A percentile compares a stretch with the other conserved stretches of the same genome.
These are phyloP conservation scores for Aphanocladium album DNA, from an alignment of 2,329 filamentous ascomycete species.

Conservation along the genomic window DNA sequence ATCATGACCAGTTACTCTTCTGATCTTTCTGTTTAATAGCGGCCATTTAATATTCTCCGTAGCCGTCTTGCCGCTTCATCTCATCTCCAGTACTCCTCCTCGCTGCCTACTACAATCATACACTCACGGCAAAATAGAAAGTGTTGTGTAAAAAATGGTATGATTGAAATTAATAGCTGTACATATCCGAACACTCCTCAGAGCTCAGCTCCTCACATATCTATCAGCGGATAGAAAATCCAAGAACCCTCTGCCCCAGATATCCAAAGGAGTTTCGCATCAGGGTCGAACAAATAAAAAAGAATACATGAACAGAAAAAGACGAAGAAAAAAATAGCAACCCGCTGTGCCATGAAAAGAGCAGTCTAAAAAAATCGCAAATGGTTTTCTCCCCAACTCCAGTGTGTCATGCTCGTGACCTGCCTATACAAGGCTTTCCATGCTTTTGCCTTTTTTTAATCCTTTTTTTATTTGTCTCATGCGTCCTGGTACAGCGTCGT, in stretches of 20 bases:
- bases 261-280: not conserved
- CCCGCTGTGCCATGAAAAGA: constrained; percentile 2
- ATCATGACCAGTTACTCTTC: too few species aligned
- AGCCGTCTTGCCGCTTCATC: too few species aligned
- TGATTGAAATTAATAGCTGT: not conserved
- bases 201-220: not conserved
- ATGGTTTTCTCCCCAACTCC: not conserved
- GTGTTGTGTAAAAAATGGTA: too few species aligned
- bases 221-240: not conserved
- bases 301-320: not conserved
- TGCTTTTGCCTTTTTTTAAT: not conserved
- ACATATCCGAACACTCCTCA: not conserved
- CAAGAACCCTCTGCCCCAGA: not conserved
- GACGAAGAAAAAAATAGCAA: not conserved
- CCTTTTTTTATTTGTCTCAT: not conserved
- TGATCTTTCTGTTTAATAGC: too few species aligned
- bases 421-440: not conserved
- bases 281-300: not conserved
- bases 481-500: too few species aligned
- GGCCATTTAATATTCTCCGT: too few species aligned
- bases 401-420: not conserved
- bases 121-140: too few species aligned
- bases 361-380: not conserved
- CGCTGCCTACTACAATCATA: too few species aligned
- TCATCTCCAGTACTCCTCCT: too few species aligned